phyloP scores from a whole-genome alignment of 228 moss, liverwort and hornwort species.

The Sphagnum fallax region DNA sequence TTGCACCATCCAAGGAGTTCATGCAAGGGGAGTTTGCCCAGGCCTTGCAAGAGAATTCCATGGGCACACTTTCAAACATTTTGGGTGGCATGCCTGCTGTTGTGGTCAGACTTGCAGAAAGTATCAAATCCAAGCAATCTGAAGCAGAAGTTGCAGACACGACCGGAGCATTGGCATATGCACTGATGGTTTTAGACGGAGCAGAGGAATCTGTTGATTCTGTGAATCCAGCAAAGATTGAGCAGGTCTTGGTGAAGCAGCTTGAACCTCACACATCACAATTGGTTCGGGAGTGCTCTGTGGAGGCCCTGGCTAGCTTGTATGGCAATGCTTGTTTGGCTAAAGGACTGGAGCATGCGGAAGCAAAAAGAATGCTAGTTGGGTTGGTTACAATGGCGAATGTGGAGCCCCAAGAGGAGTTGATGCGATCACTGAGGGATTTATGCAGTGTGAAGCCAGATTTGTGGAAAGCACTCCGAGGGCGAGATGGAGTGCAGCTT shows the following conservation, averaged over 20 bases:
- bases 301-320: slow-evolving; percentile 83
- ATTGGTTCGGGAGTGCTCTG: slow-evolving; percentile 75
- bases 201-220: slow-evolving; percentile 50
- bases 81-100: slow-evolving; percentile 88
- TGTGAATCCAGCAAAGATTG: slow-evolving; percentile 71
- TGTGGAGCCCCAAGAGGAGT: slow-evolving; percentile 65
- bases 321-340: slow-evolving; percentile 76
- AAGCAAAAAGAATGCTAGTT: slow-evolving; percentile 97
- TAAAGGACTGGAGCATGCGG: slow-evolving; percentile 70
- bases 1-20: slow-evolving; percentile 64
- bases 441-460: slow-evolving; percentile 73
- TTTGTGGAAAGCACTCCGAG: slow-evolving; percentile 86
- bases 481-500: slow-evolving; percentile 96
- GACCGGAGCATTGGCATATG: slow-evolving; percentile 90
- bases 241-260: slow-evolving; percentile 81
- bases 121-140: slow-evolving; percentile 49
- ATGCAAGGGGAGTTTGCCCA: slow-evolving; percentile 71
- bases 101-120: slow-evolving; percentile 65
- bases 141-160: slow-evolving; percentile 70
- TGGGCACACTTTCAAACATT: slow-evolving; percentile 87
- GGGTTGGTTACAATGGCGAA: slow-evolving; percentile 82
- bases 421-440: slow-evolving; percentile 75
- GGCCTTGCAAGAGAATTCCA: slow-evolving; percentile 87
- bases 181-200: slow-evolving; percentile 78
- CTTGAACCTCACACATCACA: slow-evolving; percentile 51